Conservation (phyloP, 1,139 yeast species). For the Nakaseomyces glabratus region DNA sequence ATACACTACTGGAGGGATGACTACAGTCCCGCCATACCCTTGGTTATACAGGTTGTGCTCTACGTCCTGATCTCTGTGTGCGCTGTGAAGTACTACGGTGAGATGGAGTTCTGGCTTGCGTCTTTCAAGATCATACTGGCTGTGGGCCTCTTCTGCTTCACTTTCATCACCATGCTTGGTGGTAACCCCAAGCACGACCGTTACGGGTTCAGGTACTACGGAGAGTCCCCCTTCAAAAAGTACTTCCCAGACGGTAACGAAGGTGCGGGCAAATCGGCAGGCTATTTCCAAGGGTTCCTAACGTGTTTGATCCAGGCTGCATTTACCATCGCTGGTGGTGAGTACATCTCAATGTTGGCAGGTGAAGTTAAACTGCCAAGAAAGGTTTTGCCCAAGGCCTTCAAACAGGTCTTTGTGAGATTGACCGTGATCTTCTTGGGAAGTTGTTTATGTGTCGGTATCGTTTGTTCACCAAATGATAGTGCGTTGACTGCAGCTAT, state of each 20-base stretch:
- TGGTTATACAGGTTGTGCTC: slow-evolving; percentile 52
- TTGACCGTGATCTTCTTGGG: slow-evolving; percentile 61
- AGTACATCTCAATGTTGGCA: slow-evolving; percentile 74
- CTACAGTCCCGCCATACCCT: slow-evolving; percentile 57
- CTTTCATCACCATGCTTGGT: slow-evolving; percentile 75
- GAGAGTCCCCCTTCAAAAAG: slow-evolving; percentile 45
- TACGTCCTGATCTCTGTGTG: slow-evolving; percentile 58
- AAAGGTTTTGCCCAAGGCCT: slow-evolving; percentile 67
- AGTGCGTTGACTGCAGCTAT: slow-evolving; percentile 38
- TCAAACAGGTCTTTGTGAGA: slow-evolving; percentile 66
- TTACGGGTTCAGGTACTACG: slow-evolving; percentile 62
- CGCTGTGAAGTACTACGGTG: slow-evolving; percentile 71
- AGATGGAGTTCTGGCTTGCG: slow-evolving; percentile 71
- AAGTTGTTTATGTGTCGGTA: slow-evolving; percentile 53
- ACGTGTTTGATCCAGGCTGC: slow-evolving; percentile 52
- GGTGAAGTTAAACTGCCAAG: slow-evolving; percentile 77
- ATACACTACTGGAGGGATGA: slow-evolving; percentile 74
- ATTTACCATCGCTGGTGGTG: slow-evolving; percentile 77
- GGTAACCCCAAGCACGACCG: slow-evolving; percentile 64
- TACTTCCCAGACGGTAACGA: slow-evolving; percentile 44
- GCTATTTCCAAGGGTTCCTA: slow-evolving; percentile 64
- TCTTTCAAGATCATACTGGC: slow-evolving; percentile 65
- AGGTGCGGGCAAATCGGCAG: slow-evolving; percentile 32
- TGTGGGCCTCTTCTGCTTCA: slow-evolving; percentile 61
- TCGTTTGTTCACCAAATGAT: slow-evolving; percentile 47